Percentiles rank a stretch among this genome's conserved stretches.
phyloP scores from a whole-genome alignment of 805 yeast species.

The Clavispora santaluciae region DNA sequence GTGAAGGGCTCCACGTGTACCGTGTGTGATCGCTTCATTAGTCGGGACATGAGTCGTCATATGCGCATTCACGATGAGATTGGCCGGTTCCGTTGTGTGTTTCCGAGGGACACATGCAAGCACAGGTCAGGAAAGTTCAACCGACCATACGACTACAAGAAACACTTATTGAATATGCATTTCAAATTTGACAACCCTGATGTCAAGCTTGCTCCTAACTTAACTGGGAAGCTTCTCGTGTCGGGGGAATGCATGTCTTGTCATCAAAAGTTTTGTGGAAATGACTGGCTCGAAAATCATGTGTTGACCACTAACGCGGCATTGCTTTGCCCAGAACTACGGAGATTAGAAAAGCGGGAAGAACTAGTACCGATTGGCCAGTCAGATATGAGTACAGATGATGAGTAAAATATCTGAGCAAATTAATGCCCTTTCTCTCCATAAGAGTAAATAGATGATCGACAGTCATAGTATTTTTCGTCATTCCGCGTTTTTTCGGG shows the following conservation, averaged over 20 bases:
- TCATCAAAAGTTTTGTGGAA: slow-evolving; percentile 44
- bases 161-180: slow-evolving; percentile 39
- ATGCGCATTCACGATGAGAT: slow-evolving; percentile 40
- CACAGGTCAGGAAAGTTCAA: slow-evolving; percentile 41
- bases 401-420: background rate
- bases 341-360: background rate
- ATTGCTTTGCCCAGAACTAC: slow-evolving; percentile 4
- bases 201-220: slow-evolving; percentile 35
- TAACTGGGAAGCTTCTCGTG: slow-evolving; percentile 38
- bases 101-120: slow-evolving; percentile 34
- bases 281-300: slow-evolving; percentile 54
- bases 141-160: slow-evolving; percentile 43
- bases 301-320: slow-evolving; percentile 29
- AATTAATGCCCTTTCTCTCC: background rate
- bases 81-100: slow-evolving; percentile 41
- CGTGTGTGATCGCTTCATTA: slow-evolving; percentile 37
- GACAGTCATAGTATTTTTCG: background rate
- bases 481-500: background rate
- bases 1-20: slow-evolving; percentile 36
- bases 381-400: background rate
- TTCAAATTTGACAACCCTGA: slow-evolving; percentile 39
- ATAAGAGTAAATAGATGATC: background rate
- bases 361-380: background rate
- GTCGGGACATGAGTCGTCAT: slow-evolving; percentile 39
- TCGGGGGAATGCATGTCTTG: slow-evolving; percentile 42